phyloP scores from a whole-genome alignment of 2,329 filamentous ascomycete species.

The Pestalotiopsis sp. region DNA sequence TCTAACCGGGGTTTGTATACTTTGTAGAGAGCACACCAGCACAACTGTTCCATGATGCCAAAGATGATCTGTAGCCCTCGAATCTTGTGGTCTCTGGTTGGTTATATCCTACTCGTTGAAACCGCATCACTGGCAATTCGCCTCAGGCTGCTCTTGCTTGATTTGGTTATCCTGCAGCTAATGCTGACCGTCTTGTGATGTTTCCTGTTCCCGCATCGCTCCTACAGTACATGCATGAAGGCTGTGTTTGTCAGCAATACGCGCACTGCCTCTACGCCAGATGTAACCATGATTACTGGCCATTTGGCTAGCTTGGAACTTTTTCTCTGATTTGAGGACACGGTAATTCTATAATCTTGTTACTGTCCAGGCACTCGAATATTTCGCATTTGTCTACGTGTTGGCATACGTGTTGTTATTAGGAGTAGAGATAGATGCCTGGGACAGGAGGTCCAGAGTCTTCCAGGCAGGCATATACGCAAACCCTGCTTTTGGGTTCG shows the following conservation, averaged over 20 bases:
- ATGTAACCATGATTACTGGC: not conserved
- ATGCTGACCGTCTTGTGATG: not conserved
- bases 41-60: too few relatives aligned
- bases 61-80: too few relatives aligned
- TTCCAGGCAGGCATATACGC: conserved; percentile 1
- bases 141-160: not conserved
- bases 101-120: too few relatives aligned
- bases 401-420: not conserved
- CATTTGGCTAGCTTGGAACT: not conserved
- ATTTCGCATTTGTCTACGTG: not conserved
- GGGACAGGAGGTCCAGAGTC: not conserved
- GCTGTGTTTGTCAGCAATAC: not conserved
- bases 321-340: not conserved
- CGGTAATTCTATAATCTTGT: not conserved
- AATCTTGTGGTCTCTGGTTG: too few relatives aligned
- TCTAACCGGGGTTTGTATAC: too few relatives aligned
- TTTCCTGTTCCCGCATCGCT: not conserved
- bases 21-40: too few relatives aligned
- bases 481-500: not conserved
- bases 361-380: not conserved
- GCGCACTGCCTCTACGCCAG: not conserved
- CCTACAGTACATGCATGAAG: not conserved
- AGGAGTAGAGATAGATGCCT: not conserved
- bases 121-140: too few relatives aligned
- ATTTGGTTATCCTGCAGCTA: not conserved